Base-by-base conservation (phyloP, 306 rosid genomes). In the Gillenia trifoliata region DNA sequence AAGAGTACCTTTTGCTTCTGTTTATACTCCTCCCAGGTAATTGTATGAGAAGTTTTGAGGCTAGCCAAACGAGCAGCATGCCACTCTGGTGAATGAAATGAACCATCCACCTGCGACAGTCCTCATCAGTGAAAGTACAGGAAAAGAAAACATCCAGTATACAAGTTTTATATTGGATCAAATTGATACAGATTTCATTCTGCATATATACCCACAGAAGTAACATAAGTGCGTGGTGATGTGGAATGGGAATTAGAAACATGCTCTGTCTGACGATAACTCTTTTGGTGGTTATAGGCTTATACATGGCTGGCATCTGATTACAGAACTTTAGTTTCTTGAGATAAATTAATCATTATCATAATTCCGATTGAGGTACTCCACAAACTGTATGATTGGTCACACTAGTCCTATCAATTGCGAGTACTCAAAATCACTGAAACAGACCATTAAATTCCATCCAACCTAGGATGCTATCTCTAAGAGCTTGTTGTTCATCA, bases 11-110 rank as follows among this genome's bases (percentile, higher is more conserved):
- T 92, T 72, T 95, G 97, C 75, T 95, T 95, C 92, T 78, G 77
- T 68, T 95, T 95, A 76, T 63, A 95, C 84, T 95, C 98, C 78
- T 95, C 99, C 99, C 99, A 95, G 57, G 99, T 95, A 30, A 95
- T 74, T 3, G 99, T 95, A 83, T 95, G 98, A 72, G 99, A 90
- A 64, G 99, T 95, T 70, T 92, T 92, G 60, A 95, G 97, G 90
- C 98, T 95, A 60, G 99, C 99, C 98, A 95, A 90, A 81, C 98
- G 97, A 68, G 99, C 99, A 75, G 98, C 99, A 90, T 95, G 99
- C 99, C 99, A 95, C 81, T 79, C 99, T 90, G 99, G 99, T 75
- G 99, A 87, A 92, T 95, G 99, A 90, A 95, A 95, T 86, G 99
- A 95, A 92, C 99, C 99, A 90, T 95, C 99, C 97, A 92, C 93